phyloP scores from a whole-genome alignment of 495 filamentous ascomycete genomes.

The Penicillium odoratum region DNA sequence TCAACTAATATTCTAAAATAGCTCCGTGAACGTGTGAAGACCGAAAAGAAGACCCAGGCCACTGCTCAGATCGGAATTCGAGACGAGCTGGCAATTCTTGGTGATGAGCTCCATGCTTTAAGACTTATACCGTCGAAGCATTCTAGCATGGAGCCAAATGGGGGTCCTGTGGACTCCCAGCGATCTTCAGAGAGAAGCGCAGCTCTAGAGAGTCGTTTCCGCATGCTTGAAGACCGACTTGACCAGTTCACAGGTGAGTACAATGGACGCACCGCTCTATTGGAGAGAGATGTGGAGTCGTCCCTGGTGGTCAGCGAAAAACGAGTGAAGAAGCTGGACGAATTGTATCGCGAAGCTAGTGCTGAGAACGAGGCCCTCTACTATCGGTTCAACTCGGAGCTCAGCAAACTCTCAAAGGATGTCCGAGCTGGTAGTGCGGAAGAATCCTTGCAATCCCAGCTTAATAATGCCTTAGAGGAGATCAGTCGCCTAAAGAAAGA shows the following conservation, averaged over 20 bases:
- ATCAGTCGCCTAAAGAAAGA: slow-evolving; percentile 73
- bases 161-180: slow-evolving; percentile 4
- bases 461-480: slow-evolving; percentile 69
- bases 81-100: slow-evolving; percentile 77
- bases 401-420: slow-evolving; percentile 77
- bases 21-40: slow-evolving; percentile 83
- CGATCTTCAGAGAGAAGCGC: slow-evolving; percentile 15
- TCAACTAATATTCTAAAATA: slow-evolving; percentile 17
- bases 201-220: slow-evolving; percentile 58
- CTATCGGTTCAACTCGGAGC: slow-evolving; percentile 86
- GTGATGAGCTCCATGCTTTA: slow-evolving; percentile 73
- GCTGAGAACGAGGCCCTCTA: slow-evolving; percentile 95
- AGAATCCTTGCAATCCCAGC: slow-evolving; percentile 65
- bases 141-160: slow-evolving; percentile 15
- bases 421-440: slow-evolving; percentile 72
- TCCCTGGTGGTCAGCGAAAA: slow-evolving; percentile 69
- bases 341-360: slow-evolving; percentile 82
- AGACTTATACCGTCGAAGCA: slow-evolving; percentile 39
- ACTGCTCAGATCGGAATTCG: slow-evolving; percentile 67
- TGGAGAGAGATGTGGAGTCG: slow-evolving; percentile 68
- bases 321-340: slow-evolving; percentile 81
- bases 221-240: slow-evolving; percentile 63
- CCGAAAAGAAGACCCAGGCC: slow-evolving; percentile 71
- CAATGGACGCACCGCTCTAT: slow-evolving; percentile 54
- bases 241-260: slow-evolving; percentile 63